Evolutionary conservation across 495 filamentous ascomycete species (phyloP), one percentile per base, ranked within the genome.

Genomic region (Articulospora tetracladia): DNA sequence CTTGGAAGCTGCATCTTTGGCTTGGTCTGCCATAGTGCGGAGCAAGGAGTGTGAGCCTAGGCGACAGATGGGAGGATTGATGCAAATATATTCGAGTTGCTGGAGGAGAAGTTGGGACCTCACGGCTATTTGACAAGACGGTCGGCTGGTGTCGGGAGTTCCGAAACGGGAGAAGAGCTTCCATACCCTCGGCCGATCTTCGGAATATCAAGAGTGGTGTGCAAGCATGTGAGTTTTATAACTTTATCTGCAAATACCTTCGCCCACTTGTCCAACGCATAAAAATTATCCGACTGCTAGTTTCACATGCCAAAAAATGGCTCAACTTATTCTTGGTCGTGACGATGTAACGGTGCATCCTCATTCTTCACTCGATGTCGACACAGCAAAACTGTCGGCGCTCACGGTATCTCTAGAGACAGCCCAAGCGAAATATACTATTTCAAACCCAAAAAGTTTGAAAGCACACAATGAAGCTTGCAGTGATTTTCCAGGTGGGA

Each of bases 401-500:
- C n/a, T n/a, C n/a, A n/a, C n/a, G n/a, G n/a, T n/a, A 24, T 36
- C 54, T 41, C 34, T 61, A 17, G 15, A 49, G 8, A 25, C 51
- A 10, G 34, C 53, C 3, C 58, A 61, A 48, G 23, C 41, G 12
- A 27, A 30, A 53, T 65, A 65, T 39, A 55, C 39, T 2, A 10
- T 61, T 23, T 11, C 47, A 32, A 77, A 79, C 64, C 67, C 70
- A 1, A 41, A 54, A 12, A 79, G 76, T 64, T 58, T 70, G 19
- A 55, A 61, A 11, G 67, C 72, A 7, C 72, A 79, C 49, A 66
- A 73, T 19, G 57, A 69, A 30, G 78, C 80, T 20, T 57, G 68
- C 22, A 30, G 71, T 30, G 64, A 70, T 41, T 68, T 86, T 3
- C 84, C 84, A 0, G 84, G 84, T 17, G 85, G 85, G 41, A 87